phyloP scores from a whole-genome alignment of 2,329 filamentous ascomycete genomes.

The Ophiostoma montium region DNA sequence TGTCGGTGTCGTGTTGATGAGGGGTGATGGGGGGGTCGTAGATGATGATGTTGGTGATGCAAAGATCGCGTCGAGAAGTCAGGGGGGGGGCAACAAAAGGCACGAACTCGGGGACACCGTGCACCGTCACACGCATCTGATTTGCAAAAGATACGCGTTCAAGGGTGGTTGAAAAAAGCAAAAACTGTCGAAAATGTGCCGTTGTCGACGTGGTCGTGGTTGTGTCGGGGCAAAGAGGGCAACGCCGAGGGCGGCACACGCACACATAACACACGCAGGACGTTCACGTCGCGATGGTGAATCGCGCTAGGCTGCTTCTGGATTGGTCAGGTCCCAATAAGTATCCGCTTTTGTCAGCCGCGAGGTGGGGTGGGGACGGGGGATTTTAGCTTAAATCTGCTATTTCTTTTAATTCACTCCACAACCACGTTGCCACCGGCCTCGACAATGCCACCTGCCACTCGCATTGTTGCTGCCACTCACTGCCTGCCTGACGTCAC shows the following conservation, averaged over 20 bases:
- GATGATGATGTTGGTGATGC: neutral
- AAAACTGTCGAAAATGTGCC: too few relatives aligned
- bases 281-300: conserved; percentile 14
- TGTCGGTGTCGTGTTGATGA: neutral
- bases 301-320: neutral
- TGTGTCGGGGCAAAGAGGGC: neutral
- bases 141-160: too few relatives aligned
- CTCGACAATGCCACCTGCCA: too few relatives aligned
- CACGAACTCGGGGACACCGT: too few relatives aligned
- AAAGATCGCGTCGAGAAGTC: too few relatives aligned
- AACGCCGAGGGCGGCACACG: neutral
- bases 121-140: too few relatives aligned
- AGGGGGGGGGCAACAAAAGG: too few relatives aligned
- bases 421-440: too few relatives aligned
- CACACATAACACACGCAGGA: conserved; percentile 4
- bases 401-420: neutral
- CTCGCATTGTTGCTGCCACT: too few relatives aligned
- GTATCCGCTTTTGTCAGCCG: conserved; percentile 11
- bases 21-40: neutral
- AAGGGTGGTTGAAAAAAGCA: too few relatives aligned
- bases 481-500: too few relatives aligned
- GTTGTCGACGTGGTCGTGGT: neutral
- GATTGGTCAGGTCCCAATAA: conserved; percentile 1
- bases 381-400: neutral
- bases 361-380: neutral